Evolutionary conservation across 192 early-diverging fungal species (phyloP).

Genomic region (Rhizophagus clarus): DNA sequence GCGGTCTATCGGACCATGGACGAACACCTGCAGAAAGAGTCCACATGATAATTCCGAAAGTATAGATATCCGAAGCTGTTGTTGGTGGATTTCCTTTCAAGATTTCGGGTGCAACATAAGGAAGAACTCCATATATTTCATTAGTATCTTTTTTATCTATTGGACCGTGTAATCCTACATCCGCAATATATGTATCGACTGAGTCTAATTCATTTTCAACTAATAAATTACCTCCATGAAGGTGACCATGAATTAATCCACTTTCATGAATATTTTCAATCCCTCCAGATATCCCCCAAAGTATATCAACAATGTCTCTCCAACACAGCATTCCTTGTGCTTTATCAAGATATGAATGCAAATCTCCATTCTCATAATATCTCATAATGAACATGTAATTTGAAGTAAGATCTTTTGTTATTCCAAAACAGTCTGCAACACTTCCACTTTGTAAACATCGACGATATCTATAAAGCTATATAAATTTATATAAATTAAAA

Average conservation of each 20-base stretch:
- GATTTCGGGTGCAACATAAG: conserved; percentile 41
- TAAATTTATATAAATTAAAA: background rate
- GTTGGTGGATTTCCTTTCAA: background rate
- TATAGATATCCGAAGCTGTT: conserved; percentile 38
- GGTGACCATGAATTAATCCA: background rate
- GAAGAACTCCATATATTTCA: conserved; percentile 35
- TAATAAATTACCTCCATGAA: conserved; percentile 26
- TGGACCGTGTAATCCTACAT: background rate
- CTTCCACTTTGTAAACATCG: background rate
- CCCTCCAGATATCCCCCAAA: background rate
- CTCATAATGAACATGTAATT: background rate
- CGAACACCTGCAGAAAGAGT: conserved; percentile 38
- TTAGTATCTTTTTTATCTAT: background rate
- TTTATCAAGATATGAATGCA: background rate
- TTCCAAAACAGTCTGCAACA: background rate
- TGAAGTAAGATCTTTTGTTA: background rate
- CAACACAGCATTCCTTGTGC: background rate
- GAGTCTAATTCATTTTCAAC: background rate
- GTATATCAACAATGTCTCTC: background rate
- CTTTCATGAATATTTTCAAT: background rate
- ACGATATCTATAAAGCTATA: background rate
- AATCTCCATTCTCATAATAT: background rate
- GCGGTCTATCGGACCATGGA: conserved; percentile 36
- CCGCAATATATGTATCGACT: background rate
- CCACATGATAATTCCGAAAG: conserved; percentile 49